Percentiles rank a stretch among this genome's conserved stretches.
phyloP scores from a whole-genome alignment of 768 basidiomycete species.

The Udeniomyces megalosporus region DNA sequence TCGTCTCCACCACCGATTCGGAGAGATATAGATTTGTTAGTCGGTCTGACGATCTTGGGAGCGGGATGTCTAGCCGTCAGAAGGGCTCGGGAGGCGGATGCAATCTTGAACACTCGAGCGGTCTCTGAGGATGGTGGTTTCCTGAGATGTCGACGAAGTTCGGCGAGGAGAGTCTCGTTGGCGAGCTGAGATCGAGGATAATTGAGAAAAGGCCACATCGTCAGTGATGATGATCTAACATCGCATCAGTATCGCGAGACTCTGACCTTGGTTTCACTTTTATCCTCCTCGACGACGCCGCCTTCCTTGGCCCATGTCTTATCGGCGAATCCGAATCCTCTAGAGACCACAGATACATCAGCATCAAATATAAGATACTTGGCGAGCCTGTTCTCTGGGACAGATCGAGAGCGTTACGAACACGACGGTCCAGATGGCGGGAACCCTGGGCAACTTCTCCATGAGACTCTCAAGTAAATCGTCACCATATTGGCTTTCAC shows the following conservation, averaged over 20 bases:
- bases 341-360: conserved; percentile 26
- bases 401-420: too few species aligned
- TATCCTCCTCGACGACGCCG: conserved; percentile 48
- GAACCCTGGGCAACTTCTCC: conserved; percentile 44
- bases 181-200: conserved; percentile 19
- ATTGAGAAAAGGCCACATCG: too few species aligned
- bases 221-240: too few species aligned
- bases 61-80: conserved; percentile 34
- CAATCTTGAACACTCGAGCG: conserved; percentile 23
- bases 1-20: conserved; percentile 61
- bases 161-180: too few species aligned
- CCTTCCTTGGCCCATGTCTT: conserved; percentile 34
- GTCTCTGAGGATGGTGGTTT: conserved; percentile 18
- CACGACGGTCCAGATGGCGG: too few species aligned
- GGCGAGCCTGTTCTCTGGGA: too few species aligned
- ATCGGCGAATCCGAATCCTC: conserved; percentile 81
- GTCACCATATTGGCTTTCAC: conserved; percentile 22
- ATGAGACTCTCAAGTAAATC: conserved; percentile 29
- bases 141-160: neutral
- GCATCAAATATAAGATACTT: neutral
- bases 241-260: neutral
- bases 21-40: conserved; percentile 46
- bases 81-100: conserved; percentile 40
- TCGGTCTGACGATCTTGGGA: conserved; percentile 47
- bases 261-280: conserved; percentile 36